Evolutionary conservation across 768 basidiomycete genomes (phyloP).

Genomic region (Lyophyllum semitale): DNA sequence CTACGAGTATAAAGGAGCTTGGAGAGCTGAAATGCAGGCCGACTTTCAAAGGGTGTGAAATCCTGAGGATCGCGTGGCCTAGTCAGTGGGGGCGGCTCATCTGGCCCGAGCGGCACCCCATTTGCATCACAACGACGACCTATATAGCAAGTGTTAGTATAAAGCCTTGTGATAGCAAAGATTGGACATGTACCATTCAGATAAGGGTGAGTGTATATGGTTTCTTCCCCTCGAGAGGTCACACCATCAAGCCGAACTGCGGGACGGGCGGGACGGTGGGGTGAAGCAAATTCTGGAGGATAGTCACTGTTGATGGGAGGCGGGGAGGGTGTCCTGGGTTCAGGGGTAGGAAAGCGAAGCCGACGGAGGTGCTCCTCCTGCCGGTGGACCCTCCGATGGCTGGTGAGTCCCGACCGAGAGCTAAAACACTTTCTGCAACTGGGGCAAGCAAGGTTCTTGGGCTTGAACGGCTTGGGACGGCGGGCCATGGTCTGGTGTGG

Average conservation of each 20-base stretch:
- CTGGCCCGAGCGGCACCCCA: background rate
- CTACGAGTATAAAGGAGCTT: constrained; percentile 2
- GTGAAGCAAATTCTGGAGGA: background rate
- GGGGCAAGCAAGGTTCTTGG: background rate
- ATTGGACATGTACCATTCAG: constrained; percentile 1
- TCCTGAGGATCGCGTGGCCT: background rate
- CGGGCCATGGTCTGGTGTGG: background rate
- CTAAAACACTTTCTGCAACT: background rate
- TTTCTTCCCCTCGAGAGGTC: background rate
- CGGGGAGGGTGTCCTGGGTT: background rate
- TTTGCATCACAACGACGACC: constrained; percentile 4
- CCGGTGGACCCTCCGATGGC: background rate
- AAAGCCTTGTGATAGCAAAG: background rate
- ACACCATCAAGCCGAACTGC: background rate
- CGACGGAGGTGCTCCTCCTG: background rate
- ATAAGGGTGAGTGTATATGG: background rate
- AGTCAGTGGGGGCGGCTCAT: background rate
- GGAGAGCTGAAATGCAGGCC: background rate
- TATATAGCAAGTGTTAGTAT: background rate
- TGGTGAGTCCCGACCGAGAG: background rate
- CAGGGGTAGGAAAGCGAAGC: background rate
- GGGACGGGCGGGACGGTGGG: background rate
- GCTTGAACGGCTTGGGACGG: background rate
- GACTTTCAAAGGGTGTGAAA: constrained; percentile 1
- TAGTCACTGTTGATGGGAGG: background rate